These are phyloP conservation scores for Onygenales sp. DNA, from an alignment of 2,329 filamentous ascomycete species.

Conservation along the genomic window DNA sequence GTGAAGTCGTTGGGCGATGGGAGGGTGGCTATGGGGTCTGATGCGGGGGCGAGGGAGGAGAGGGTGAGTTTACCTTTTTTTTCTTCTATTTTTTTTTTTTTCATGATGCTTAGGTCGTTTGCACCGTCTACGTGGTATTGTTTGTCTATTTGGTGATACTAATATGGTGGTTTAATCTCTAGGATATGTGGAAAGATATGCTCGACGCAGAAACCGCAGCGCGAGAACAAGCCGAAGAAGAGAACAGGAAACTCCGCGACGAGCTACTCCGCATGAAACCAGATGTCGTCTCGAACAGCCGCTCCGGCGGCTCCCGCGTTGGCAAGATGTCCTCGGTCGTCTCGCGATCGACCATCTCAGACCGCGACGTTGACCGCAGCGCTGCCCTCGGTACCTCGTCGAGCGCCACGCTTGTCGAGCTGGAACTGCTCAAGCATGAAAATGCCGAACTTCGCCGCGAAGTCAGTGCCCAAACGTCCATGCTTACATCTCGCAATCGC, in stretches of 20 bases:
- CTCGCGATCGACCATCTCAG: slow-evolving; percentile 28
- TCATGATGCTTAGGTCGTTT: slow-evolving; percentile 28
- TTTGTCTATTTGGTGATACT: background rate
- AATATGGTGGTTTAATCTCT: slow-evolving; percentile 6
- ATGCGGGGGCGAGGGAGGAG: slow-evolving; percentile 40
- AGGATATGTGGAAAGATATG: slow-evolving; percentile 91
- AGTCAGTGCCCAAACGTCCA: slow-evolving; percentile 90
- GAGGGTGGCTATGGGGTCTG: slow-evolving; percentile 36
- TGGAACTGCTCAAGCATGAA: slow-evolving; percentile 77
- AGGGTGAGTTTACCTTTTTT: slow-evolving; percentile 26
- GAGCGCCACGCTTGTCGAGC: slow-evolving; percentile 66
- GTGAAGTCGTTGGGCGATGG: slow-evolving; percentile 56
- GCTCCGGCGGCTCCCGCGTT: slow-evolving; percentile 22
- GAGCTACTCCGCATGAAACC: slow-evolving; percentile 62
- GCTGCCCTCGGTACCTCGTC: slow-evolving; percentile 47
- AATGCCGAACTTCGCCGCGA: slow-evolving; percentile 87
- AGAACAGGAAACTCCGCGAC: slow-evolving; percentile 73
- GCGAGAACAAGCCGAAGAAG: slow-evolving; percentile 82
- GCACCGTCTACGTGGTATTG: slow-evolving; percentile 5
- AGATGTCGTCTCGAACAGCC: slow-evolving; percentile 9
- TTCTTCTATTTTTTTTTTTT: background rate
- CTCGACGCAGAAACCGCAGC: slow-evolving; percentile 84
- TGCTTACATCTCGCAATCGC: slow-evolving; percentile 90
- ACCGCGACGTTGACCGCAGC: slow-evolving; percentile 26
- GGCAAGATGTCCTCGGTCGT: slow-evolving; percentile 27